Evolutionary conservation across 2,329 filamentous ascomycete genomes (phyloP).

Genomic region (Juglanconis juglandina): DNA sequence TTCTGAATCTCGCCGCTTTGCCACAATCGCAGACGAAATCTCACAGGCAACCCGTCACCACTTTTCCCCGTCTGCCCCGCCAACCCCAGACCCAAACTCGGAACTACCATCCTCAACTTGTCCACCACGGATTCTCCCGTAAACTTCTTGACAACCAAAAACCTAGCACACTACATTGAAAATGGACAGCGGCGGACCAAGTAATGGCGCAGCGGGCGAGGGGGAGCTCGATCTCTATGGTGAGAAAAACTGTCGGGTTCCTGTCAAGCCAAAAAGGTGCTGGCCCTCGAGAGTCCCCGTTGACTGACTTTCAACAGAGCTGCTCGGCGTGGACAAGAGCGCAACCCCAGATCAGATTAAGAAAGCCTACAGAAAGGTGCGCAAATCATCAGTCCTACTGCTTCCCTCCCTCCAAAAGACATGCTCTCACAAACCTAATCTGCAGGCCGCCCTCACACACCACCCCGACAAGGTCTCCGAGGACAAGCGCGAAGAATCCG

Average conservation of each 20-base stretch:
- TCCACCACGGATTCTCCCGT: background rate
- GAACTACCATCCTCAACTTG: background rate
- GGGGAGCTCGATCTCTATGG: conserved; percentile 59
- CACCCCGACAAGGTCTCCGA: conserved; percentile 96
- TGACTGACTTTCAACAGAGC: conserved; percentile 48
- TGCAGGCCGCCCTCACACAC: conserved; percentile 75
- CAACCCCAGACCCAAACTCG: conserved; percentile 9
- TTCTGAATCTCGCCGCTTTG: background rate
- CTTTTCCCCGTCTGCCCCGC: conserved; percentile 5
- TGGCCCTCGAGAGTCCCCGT: background rate
- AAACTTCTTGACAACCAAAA: background rate
- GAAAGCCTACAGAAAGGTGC: conserved; percentile 92
- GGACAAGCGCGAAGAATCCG: conserved; percentile 77
- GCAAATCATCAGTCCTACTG: conserved; percentile 20
- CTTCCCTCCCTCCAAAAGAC: background rate
- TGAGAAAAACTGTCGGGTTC: conserved; percentile 23
- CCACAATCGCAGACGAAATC: background rate
- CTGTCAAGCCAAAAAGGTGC: background rate
- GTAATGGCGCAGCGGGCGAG: conserved; percentile 20
- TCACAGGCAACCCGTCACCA: background rate
- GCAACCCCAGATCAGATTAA: conserved; percentile 81
- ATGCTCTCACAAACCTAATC: conserved; percentile 18
- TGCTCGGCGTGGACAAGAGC: conserved; percentile 70
- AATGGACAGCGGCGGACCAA: conserved; percentile 25
- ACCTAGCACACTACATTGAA: background rate